Evolutionary conservation across 139 green algal genomes (phyloP).

Genomic region (Raphidocelis subcapitata): DNA sequence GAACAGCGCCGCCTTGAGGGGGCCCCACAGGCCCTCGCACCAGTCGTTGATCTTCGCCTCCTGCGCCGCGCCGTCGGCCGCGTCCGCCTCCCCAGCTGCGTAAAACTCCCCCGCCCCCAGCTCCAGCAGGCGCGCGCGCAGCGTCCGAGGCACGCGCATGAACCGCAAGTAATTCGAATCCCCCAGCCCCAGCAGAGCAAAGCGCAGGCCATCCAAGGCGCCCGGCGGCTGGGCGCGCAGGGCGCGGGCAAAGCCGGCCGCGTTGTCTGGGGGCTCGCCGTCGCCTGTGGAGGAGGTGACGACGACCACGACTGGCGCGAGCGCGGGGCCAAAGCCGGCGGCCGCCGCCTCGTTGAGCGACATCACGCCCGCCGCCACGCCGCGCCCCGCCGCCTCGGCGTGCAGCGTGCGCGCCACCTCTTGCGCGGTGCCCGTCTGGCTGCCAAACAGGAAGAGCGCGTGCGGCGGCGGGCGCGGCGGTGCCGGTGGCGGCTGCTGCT

Average conservation of each 20-base stretch:
- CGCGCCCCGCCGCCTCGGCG: slow-evolving; percentile 63
- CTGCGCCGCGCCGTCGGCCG: slow-evolving; percentile 82
- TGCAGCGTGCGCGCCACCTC: slow-evolving; percentile 91
- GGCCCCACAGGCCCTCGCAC: slow-evolving; percentile 5
- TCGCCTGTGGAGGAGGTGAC: slow-evolving; percentile 68
- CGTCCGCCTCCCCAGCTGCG: slow-evolving; percentile 64
- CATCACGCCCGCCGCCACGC: slow-evolving; percentile 49
- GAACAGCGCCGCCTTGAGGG: background rate
- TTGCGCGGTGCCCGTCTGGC: slow-evolving; percentile 86
- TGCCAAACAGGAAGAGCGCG: slow-evolving; percentile 79
- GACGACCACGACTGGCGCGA: slow-evolving; percentile 48
- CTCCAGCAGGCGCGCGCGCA: slow-evolving; percentile 47
- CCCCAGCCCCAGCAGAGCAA: slow-evolving; percentile 87
- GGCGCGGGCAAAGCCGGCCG: slow-evolving; percentile 65
- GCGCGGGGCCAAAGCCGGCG: slow-evolving; percentile 42
- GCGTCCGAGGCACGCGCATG: slow-evolving; percentile 75
- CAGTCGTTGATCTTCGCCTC: slow-evolving; percentile 61
- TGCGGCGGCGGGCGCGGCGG: background rate
- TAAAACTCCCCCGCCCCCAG: slow-evolving; percentile 71
- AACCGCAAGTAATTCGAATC: slow-evolving; percentile 98
- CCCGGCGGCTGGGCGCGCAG: slow-evolving; percentile 19
- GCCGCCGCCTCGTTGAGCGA: slow-evolving; percentile 80
- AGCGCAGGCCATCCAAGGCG: slow-evolving; percentile 69
- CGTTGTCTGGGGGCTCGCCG: slow-evolving; percentile 94
- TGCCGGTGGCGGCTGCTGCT: background rate